Base-by-base conservation (phyloP, 2,329 filamentous ascomycete species). In the Alternaria ethzedia region DNA sequence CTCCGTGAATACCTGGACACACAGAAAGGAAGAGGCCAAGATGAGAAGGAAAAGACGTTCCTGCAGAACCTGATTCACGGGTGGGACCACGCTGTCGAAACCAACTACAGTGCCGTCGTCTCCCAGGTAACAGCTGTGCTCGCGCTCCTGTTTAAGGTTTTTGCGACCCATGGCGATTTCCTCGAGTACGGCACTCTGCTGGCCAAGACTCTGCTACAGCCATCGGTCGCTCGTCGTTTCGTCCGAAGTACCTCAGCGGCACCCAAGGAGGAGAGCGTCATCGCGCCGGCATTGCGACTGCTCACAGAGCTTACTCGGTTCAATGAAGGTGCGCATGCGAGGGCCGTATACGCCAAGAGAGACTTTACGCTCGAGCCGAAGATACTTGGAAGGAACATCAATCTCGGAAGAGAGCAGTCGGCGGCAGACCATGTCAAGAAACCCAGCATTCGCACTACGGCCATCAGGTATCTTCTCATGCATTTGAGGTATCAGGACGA, bases 221-320 rank as follows among this genome's bases (percentile, higher is more conserved):
- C 91, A 67, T 88, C 90, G 25, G 93, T 97, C 70, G 85, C 94
- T 66, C 93, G 94, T 70, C 86, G 97, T 4, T 82, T 98, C 23
- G 89, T 92, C 30, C 89, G 90, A 63, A 93, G 93, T 63, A 82
- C 98, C 17, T 90, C 92, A 4, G 89, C 92, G 0, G 90, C 92
- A 23, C 94, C 93, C 79, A 86, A 89, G 51, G 97, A 96, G 75
- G 93, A 94, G 43, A 93, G 92, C 79, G 84, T 98, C 62, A 94
- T 97, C 64, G 96, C 93, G 3, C 95, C 96, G 1, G 94, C 92
- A 23, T 82, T 99, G 62, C 89, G 95, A 60, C 83, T 99, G 55
- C 86, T 99, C 63, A 92, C 90, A 55, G 95, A 99, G 80, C 86
- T 94, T n/a, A 88, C 93, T 15, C 89, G 86, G 58, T 91, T 97